Base-by-base conservation (phyloP, 176 grass and related monocot genomes). In the Phoenix roebelenii region DNA sequence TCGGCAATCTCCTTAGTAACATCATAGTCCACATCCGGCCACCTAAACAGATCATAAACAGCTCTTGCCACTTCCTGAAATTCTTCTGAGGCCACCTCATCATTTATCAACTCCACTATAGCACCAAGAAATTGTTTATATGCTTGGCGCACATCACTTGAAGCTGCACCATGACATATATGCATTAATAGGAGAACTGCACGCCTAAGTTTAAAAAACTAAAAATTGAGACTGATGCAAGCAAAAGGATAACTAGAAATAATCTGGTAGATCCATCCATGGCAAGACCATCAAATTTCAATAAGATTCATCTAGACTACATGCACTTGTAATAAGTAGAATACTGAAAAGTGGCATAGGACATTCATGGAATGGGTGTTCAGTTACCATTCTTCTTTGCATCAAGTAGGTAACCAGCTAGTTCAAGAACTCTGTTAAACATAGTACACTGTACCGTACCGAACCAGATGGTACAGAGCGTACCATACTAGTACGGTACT, bases 41-140 rank as follows among this genome's bases (percentile, higher is more conserved):
- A 32, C 72, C 66, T 68, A 67, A 90, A 90, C 58, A 85, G 51
- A 49, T 83, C 66, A 56, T 90, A 96, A 18, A 68, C 80, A 73
- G 63, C 65, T 57, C 66, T 85, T 66, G 83, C 86, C 59, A 88
- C 87, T 57, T 96, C 55, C 19, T 54, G 72, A 49, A 96, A 73
- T 81, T 96, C 92, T 72, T 87, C 92, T 23, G 81, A 88, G 61
- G 76, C 66, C 25, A 82, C 84, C 66, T 90, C 86, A 54, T 81
- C 84, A 55, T 90, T 90, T 77, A 96, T 54, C 71, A 89, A 39
- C 65, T 96, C 87, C 61, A 79, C 81, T 39, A 96, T 73, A 2
- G 77, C 78, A 50, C 80, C 81, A 0, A 96, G 76, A 77, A 77
- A 96, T 50, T 96, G 92, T 58, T 70, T 96, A 63, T 87, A 96